Percentiles rank a stretch among this genome's conserved stretches.
Conservation (phyloP, 2,329 filamentous ascomycete genomes). For the Apiospora kogelbergensis region DNA sequence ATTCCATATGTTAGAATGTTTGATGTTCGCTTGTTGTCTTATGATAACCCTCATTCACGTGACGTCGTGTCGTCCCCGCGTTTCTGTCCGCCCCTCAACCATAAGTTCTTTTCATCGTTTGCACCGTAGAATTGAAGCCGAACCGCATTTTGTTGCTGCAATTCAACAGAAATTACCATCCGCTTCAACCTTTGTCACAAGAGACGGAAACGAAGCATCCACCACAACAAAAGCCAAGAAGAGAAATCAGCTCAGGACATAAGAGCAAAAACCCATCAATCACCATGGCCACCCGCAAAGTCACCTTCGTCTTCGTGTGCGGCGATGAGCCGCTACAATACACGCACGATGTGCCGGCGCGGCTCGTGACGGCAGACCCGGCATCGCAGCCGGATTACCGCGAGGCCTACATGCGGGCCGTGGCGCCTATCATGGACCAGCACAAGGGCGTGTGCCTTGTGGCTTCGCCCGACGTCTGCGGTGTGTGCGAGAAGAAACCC, state of each 20-base stretch:
- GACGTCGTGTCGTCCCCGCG: neutral
- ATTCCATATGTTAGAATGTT: too few species aligned
- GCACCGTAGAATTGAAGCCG: too few species aligned
- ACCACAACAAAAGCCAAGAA: neutral
- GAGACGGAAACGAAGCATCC: too few species aligned
- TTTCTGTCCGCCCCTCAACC: neutral
- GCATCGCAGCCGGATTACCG: neutral
- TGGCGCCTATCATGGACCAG: slow-evolving; percentile 13
- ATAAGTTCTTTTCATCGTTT: neutral
- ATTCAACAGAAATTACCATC: too few species aligned
- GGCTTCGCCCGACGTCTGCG: slow-evolving; percentile 7
- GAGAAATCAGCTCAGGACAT: neutral
- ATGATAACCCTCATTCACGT: neutral
- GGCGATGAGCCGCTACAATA: slow-evolving; percentile 9
- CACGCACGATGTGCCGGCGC: slow-evolving; percentile 10
- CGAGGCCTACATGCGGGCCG: slow-evolving; percentile 11
- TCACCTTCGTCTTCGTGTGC: slow-evolving; percentile 13
- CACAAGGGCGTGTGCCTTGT: slow-evolving; percentile 11
- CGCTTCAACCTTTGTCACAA: too few species aligned
- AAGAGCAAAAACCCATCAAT: neutral
- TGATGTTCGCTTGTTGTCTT: too few species aligned
- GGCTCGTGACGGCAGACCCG: slow-evolving; percentile 4
- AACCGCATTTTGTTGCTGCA: too few species aligned
- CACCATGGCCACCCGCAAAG: slow-evolving; percentile 11
- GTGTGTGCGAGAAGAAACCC: slow-evolving; percentile 6